Base-by-base conservation (phyloP, 257 asterid genomes). In the Nemophila menziesii region DNA sequence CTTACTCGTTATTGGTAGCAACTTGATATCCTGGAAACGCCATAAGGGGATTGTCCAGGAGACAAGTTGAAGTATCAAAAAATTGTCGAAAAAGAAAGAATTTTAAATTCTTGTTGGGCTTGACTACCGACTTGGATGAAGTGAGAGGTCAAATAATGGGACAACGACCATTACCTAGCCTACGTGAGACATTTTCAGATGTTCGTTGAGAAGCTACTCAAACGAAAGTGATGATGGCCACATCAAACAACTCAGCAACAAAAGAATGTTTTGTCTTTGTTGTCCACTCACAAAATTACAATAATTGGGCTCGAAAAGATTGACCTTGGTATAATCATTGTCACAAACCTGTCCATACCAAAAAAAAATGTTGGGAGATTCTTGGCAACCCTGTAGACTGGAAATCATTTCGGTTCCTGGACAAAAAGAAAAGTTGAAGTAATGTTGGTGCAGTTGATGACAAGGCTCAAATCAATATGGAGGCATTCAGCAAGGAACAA, bases 1-100 rank as follows among this genome's bases (percentile, higher is more conserved):
- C 46, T 50, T 2, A 39, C 38, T 4, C 38, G 39, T 9, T 40
- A 51, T 51, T 38, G 57, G 39, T 22, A 52, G 8, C 39, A 52
- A 0, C 27, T 42, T 2, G 49, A 52, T 9, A 22, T 52, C 18
- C 42, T 52, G 13, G 38, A 39, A 14, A 39, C 16, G 2, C 24
- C 14, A 17, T 9, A 26, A n/a, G 40, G 48, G 58, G 42, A 52
- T 10, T 52, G 49, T 18, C 1, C 42, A 5, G 40, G 42, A 2
- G 58, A 52, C 33, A 3, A 24, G 7, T 39, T 27, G 12, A 15
- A 39, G 39, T 52, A 40, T 29, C 16, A 15, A 26, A 24, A 24
- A 3, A 22, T 40, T 51, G 37, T 51, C 8, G 56, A 51, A 40
- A 33, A 52, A 33, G 18, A 52, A 27, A 39, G 58, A 24, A 20